Evolutionary conservation across 139 green algal species (phyloP), one percentile per base, ranked within the genome.

Genomic region (Eudorina sp.): DNA sequence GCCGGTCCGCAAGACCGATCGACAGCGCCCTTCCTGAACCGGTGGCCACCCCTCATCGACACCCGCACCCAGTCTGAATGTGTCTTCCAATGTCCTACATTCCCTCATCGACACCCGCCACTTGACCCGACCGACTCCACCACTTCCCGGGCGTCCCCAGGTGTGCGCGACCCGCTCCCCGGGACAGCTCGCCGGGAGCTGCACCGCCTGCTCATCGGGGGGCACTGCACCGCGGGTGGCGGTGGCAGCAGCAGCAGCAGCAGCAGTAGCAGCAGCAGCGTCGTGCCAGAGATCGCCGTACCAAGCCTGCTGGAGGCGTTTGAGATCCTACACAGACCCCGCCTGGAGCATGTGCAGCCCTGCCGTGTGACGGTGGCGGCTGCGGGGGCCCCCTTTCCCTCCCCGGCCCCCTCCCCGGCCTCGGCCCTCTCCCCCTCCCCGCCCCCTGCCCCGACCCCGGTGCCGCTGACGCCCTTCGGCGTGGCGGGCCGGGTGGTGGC

Each of bases 401-500:
- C 16, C 55, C 55, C 55, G 5, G 5, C 55, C 55, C 16, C 16
- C 19, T 68, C 16, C 55, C 21, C 55, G 14, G 5, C 23, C 55
- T 68, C 55, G 5, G 5, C 55, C 55, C 8, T 18, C 55, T 29
- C 55, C 55, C 55, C 55, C 23, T n/a, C 5, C 55, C 55, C 55
- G 21, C 5, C 55, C 55, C 16, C 55, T 9, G 3, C 11, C 64
- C n/a, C 68, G 36, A 3, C 68, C 31, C 36, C 68, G 2, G 1
- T 29, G 16, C 68, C 43, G 27, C 60, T 62, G 43, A 76, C 60
- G 1, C 41, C 43, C 41, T 76, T 55, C 62, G 60, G 76, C 45
- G 45, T 78, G 23, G 64, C 64, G 6, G 81, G 62, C 1, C 68
- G 83, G 29, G 73, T 91, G 72, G 69, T 85, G 53, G 70, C 76